These are phyloP conservation scores for Brasenia schreberi DNA, from an alignment of 164 flowering plant species.

Conservation along the genomic window DNA sequence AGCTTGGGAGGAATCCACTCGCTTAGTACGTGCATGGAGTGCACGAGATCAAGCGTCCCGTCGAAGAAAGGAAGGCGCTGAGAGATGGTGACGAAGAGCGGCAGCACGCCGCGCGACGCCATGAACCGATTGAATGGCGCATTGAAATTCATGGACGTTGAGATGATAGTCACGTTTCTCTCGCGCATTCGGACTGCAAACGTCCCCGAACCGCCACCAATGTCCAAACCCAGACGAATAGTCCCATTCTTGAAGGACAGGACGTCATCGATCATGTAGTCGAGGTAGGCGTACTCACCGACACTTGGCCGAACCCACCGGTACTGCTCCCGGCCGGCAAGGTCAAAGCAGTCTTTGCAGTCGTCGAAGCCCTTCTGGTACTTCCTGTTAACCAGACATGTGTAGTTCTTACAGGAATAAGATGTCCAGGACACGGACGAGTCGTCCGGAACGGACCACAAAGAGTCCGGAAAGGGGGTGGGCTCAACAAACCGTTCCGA, in stretches of 20 bases:
- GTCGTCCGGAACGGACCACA: conserved; percentile 49
- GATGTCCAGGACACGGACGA: conserved; percentile 45
- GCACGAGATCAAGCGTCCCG: conserved; percentile 51
- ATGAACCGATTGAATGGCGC: conserved; percentile 60
- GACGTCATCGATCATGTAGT: conserved; percentile 42
- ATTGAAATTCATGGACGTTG: conserved; percentile 54
- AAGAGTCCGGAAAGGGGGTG: conserved; percentile 27
- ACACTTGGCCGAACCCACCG: conserved; percentile 20
- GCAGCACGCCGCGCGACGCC: conserved; percentile 53
- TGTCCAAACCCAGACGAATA: conserved; percentile 55
- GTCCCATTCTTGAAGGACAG: conserved; percentile 16
- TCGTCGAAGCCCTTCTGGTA: conserved; percentile 34
- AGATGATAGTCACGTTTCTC: conserved; percentile 41
- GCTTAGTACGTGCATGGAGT: conserved; percentile 58
- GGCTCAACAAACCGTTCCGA: conserved; percentile 25
- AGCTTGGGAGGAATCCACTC: conserved; percentile 49
- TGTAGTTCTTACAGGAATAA: conserved; percentile 47
- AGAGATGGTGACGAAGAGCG: conserved; percentile 37
- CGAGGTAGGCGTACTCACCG: conserved; percentile 13
- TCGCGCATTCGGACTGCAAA: conserved; percentile 58
- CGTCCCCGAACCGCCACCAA: conserved; percentile 55
- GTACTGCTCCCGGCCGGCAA: conserved; percentile 29
- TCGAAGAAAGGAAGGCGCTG: conserved; percentile 75
- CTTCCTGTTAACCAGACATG: conserved; percentile 35
- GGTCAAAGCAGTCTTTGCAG: conserved; percentile 65